A percentile compares a stretch with the other conserved stretches of the same genome.
Evolutionary conservation across 208 protist genomes (phyloP).

Genomic region (Chromosphaera perkinsii): DNA sequence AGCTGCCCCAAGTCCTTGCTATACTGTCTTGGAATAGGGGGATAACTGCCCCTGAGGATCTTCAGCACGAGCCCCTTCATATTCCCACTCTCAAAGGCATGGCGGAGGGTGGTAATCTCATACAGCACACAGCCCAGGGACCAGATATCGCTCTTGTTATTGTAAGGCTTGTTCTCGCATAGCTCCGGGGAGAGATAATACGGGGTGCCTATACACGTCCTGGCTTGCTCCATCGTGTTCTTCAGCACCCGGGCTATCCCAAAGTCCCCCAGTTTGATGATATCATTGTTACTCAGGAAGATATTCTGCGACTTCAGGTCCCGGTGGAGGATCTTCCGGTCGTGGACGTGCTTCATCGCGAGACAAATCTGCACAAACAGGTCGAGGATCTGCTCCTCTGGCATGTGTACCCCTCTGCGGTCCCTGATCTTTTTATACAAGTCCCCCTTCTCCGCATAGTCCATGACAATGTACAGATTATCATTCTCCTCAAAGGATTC

Average conservation of each 20-base stretch:
- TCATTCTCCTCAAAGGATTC: constrained; percentile 1
- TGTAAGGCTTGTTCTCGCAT: constrained; percentile 29
- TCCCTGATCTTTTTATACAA: too few species aligned
- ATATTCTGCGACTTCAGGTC: constrained; percentile 9
- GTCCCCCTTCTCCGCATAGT: not conserved
- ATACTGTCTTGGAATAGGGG: not conserved
- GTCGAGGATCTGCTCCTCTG: constrained; percentile 43
- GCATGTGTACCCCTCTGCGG: too few species aligned
- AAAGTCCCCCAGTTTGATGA: constrained; percentile 15
- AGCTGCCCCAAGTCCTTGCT: not conserved
- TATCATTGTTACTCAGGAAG: constrained; percentile 16
- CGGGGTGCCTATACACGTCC: constrained; percentile 48
- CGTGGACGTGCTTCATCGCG: constrained; percentile 38
- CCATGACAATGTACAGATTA: constrained; percentile 6
- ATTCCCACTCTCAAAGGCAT: not conserved
- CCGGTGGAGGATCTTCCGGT: not conserved
- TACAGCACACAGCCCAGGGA: constrained; percentile 45
- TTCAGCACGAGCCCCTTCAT: constrained; percentile 31
- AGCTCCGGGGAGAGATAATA: constrained; percentile 47
- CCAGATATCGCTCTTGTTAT: constrained; percentile 43
- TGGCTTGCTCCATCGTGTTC: not conserved
- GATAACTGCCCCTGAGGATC: constrained; percentile 15
- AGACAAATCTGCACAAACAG: constrained; percentile 52
- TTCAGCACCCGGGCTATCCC: not conserved
- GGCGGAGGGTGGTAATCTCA: constrained; percentile 36